phyloP scores from a whole-genome alignment of 2,329 filamentous ascomycete species.

The Colletotrichum paranaense region DNA sequence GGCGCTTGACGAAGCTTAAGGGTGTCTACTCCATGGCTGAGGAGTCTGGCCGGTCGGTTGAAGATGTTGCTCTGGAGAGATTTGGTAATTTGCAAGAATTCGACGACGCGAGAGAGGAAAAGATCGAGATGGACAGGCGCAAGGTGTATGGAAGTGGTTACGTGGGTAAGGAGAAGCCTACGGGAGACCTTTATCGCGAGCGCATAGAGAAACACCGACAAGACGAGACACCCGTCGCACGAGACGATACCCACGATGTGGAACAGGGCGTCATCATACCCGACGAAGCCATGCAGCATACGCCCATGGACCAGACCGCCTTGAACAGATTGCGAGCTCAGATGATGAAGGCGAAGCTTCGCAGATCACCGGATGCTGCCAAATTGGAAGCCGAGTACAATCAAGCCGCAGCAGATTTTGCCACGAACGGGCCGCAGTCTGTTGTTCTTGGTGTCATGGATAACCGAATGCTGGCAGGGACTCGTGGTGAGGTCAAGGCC shows the following conservation, averaged over 20 bases:
- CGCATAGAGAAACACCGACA: constrained; percentile 71
- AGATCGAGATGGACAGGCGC: constrained; percentile 87
- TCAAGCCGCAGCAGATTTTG: constrained; percentile 72
- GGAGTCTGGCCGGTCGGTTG: constrained; percentile 76
- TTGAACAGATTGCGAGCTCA: constrained; percentile 92
- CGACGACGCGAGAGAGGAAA: constrained; percentile 92
- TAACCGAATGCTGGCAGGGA: constrained; percentile 85
- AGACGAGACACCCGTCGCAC: constrained; percentile 36
- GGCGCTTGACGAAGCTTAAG: constrained; percentile 96
- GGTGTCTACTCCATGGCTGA: constrained; percentile 85
- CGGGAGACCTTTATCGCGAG: constrained; percentile 86
- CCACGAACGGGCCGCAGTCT: constrained; percentile 69
- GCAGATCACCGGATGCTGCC: constrained; percentile 78
- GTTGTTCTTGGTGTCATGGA: constrained; percentile 90
- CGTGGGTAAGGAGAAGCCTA: constrained; percentile 85
- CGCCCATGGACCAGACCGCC: constrained; percentile 77
- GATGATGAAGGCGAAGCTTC: constrained; percentile 95
- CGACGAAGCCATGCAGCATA: constrained; percentile 61
- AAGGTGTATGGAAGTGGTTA: constrained; percentile 88
- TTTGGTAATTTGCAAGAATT: constrained; percentile 87
- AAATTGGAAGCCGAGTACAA: constrained; percentile 89
- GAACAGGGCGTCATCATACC: constrained; percentile 69
- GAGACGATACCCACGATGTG: constrained; percentile 40
- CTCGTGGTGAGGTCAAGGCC: constrained; percentile 77
- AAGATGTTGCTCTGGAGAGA: constrained; percentile 85